Base-by-base conservation (phyloP, 2,329 filamentous ascomycete species). In the Aureobasidium sp. region DNA sequence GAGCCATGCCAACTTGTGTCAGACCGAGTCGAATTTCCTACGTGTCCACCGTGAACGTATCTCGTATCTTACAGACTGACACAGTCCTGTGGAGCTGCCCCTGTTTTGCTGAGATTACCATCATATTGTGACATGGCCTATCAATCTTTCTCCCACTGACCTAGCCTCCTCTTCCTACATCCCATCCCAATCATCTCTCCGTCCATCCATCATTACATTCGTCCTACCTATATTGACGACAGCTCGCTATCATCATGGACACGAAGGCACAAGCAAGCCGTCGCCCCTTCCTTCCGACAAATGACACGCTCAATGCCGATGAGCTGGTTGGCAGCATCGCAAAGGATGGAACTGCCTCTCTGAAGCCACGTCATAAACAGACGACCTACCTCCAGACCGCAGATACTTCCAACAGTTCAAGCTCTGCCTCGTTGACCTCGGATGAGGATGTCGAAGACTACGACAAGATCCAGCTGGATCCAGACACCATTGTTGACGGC, bases 381-480 rank as follows among this genome's bases (percentile, higher is more conserved):
- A 50, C 43, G 18, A 27, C 40, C 6, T 29, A 38, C 25, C 23
- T 38, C 23, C 40, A 40, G 20, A 36, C 11, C 31, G 50, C n/a
- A 25, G 33, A 50, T 20, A 29, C 33, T 2, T 27, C 53, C 56
- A 47, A 45, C 6, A 58, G 43, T 16, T 51, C 65, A 23, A 43
- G 43, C 43, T 53, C 65, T 3, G 18, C 65, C 20, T 61, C 58
- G 9, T 36, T 66, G 31, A 66, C 65, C 23, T 67, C 66, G 18
- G 74, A 75, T 47, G 75, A 77, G 47, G 76, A 80, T 29, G 72
- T 79, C n/a, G 81, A 84, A 65, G 76, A 80, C 68, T 79, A 80
- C 65, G 79, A 79, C 64, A 72, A 77, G 29, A 66, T 81, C 54
- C 71, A 77, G 42, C 66, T 78, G 11, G 74, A 79, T 59, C 72